Evolutionary conservation across 106 monocot species (phyloP), one percentile per base, ranked within the genome.

Genomic region (Agapanthus africanus): DNA sequence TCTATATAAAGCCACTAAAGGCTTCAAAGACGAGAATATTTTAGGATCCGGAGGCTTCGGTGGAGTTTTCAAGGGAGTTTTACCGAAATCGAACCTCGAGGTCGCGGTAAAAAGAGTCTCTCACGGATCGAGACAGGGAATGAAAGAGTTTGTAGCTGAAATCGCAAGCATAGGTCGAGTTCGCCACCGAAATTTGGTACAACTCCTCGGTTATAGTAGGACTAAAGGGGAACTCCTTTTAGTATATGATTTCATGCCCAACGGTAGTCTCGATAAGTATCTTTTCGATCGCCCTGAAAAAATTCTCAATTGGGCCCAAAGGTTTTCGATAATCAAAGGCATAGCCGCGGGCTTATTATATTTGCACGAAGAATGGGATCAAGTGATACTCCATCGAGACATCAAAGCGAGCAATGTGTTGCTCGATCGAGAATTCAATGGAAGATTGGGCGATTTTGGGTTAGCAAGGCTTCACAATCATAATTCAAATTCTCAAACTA

Each of bases 161-260:
- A 88, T 95, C 36, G 88, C 81, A 0, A 95, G 83, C 75, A 85
- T 95, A 63, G 85, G 94, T 11, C 80, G 79, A 39, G 81, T 95
- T 44, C 75, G 94, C 7, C 94, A 95, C 69, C 80, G 91, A 40
- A 95, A 95, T 59, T 70, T 95, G 10, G 94, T 95, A 14, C 94
- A 90, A 70, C 83, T 95, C 21, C 88, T 76, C 13, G 94, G 94
- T 9, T 95, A 85, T 71, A 83, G 87, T 74, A 85, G 91, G 2
- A 76, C 85, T 15, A 79, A 66, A 5, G 76, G 63, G 0, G 85
- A 88, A 33, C 88, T 88, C 13, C 23, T 95, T 11, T 60, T 92
- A 35, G 84, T 97, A 35, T 95, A 95, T 72, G 95, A 95, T 40
- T 87, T 66, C 74, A 87, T 87, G 87, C 56, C 68, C 26, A 80